These are phyloP conservation scores for Fusarium anguioides DNA, from an alignment of 2,329 filamentous ascomycete genomes.

Conservation along the genomic window DNA sequence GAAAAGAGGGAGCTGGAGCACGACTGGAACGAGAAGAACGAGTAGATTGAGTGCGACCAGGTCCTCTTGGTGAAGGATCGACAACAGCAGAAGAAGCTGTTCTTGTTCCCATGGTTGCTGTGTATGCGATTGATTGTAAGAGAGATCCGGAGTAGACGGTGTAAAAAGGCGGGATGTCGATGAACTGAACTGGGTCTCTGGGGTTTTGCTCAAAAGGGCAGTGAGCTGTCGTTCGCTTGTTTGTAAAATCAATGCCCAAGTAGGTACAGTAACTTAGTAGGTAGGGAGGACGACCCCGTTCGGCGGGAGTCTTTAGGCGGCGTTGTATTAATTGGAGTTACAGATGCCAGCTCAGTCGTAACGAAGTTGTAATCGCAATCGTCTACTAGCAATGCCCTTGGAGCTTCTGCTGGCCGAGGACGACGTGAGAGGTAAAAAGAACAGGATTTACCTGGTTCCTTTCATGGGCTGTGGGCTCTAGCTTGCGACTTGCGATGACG, in stretches of 20 bases:
- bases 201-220: slow-evolving; percentile 31
- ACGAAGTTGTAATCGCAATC: slow-evolving; percentile 13
- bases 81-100: slow-evolving; percentile 33
- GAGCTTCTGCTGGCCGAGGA: slow-evolving; percentile 9
- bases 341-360: slow-evolving; percentile 22
- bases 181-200: slow-evolving; percentile 28
- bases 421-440: slow-evolving; percentile 12
- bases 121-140: slow-evolving; percentile 6
- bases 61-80: slow-evolving; percentile 44
- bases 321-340: slow-evolving; percentile 13
- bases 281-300: slow-evolving; percentile 14
- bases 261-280: too few relatives aligned
- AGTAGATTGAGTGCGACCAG: slow-evolving; percentile 52
- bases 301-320: slow-evolving; percentile 5
- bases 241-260: slow-evolving; percentile 26
- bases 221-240: slow-evolving; percentile 26
- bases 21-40: slow-evolving; percentile 47
- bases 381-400: slow-evolving; percentile 12
- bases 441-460: slow-evolving; percentile 15
- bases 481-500: slow-evolving; percentile 28
- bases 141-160: slow-evolving; percentile 20
- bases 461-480: slow-evolving; percentile 4
- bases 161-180: slow-evolving; percentile 26
- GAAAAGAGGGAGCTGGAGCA: slow-evolving; percentile 36
- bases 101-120: slow-evolving; percentile 41